Conservation (phyloP, 1,139 yeast species). For the Geotrichum carabidarum region DNA sequence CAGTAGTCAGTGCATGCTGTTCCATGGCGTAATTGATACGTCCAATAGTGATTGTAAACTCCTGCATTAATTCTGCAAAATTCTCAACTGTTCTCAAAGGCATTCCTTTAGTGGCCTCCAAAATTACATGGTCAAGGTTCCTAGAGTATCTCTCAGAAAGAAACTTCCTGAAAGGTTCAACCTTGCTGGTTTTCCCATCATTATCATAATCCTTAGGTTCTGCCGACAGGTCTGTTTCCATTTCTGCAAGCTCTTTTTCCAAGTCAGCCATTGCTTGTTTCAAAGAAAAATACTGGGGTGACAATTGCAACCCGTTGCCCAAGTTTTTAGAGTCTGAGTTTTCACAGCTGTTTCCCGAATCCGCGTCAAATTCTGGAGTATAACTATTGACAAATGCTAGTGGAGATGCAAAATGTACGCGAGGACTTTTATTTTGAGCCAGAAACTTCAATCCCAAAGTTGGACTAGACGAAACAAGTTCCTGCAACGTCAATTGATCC, state of each 20-base stretch:
- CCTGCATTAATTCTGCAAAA: slow-evolving; percentile 7
- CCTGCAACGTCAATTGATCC: slow-evolving; percentile 3
- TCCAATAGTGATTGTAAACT: slow-evolving; percentile 1
- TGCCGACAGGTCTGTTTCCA: neutral
- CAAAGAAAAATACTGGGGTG: slow-evolving; percentile 4
- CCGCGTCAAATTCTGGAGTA: slow-evolving; percentile 11
- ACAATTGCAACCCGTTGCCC: neutral
- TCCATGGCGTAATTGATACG: slow-evolving; percentile 6
- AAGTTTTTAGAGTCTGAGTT: neutral
- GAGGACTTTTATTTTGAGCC: slow-evolving; percentile 2
- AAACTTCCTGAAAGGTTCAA: neutral
- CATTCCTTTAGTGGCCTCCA: slow-evolving; percentile 6
- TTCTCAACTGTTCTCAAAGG: neutral
- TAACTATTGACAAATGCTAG: slow-evolving; percentile 9
- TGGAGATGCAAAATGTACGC: slow-evolving; percentile 16
- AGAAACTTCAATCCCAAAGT: slow-evolving; percentile 2
- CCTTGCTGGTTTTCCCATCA: neutral
- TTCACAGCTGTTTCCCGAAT: slow-evolving; percentile 1
- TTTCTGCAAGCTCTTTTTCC: slow-evolving; percentile 9
- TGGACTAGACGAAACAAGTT: slow-evolving; percentile 4
- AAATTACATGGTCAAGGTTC: neutral
- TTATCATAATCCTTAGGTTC: neutral
- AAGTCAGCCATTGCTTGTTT: slow-evolving; percentile 6
- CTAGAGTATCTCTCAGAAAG: neutral
- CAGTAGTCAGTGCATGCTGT: neutral